Evolutionary conservation across 768 basidiomycete genomes (phyloP).

Genomic region (Dacryopinax primogenitus): DNA sequence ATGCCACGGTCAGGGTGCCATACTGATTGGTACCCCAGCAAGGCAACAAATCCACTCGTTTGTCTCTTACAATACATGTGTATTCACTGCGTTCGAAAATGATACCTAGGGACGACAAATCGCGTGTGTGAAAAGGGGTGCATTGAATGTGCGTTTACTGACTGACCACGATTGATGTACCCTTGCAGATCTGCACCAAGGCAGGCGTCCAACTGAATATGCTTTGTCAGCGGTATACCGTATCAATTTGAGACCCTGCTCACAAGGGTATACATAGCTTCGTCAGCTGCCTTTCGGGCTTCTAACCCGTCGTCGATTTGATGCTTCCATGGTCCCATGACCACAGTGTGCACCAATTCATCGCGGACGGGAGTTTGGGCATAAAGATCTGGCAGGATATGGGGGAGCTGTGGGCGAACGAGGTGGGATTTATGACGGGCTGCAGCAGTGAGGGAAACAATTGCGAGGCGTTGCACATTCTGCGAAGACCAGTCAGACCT

Average conservation of each 20-base stretch:
- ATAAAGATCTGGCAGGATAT: constrained; percentile 72
- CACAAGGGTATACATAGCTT: constrained; percentile 91
- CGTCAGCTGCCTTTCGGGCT: constrained; percentile 91
- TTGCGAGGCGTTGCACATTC: constrained; percentile 80
- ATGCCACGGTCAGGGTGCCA: too few relatives aligned
- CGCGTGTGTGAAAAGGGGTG: too few relatives aligned
- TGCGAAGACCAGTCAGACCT: constrained; percentile 26
- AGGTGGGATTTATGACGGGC: constrained; percentile 90
- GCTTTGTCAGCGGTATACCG: background rate
- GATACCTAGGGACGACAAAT: too few relatives aligned
- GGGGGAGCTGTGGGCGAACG: constrained; percentile 65
- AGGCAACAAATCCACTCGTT: too few relatives aligned
- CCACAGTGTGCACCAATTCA: constrained; percentile 73
- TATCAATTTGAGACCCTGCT: constrained; percentile 19
- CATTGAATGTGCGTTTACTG: too few relatives aligned
- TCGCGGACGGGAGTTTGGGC: constrained; percentile 69
- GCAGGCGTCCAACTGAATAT: constrained; percentile 71
- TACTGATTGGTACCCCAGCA: too few relatives aligned
- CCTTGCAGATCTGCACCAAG: constrained; percentile 73
- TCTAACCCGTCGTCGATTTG: constrained; percentile 95
- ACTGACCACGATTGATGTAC: constrained; percentile 66
- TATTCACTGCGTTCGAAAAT: too few relatives aligned
- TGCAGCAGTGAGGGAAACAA: constrained; percentile 86
- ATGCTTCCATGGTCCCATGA: constrained; percentile 96
- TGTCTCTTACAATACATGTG: too few relatives aligned